These are phyloP conservation scores for Stramenopiles sp. DNA, from an alignment of 352 stramenopile genomes.

Conservation along the genomic window DNA sequence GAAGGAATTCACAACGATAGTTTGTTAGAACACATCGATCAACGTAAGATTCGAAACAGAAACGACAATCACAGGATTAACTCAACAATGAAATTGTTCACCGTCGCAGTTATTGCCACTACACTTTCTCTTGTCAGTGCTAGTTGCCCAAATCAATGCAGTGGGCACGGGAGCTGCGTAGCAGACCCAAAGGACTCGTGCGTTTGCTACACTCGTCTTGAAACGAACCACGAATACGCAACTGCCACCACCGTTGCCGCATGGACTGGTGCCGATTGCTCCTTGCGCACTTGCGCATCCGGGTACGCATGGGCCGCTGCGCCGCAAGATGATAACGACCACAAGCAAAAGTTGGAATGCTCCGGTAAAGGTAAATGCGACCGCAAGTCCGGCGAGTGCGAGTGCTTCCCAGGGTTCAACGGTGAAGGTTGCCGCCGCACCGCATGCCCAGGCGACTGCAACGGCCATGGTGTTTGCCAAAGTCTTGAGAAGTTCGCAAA, in stretches of 20 bases:
- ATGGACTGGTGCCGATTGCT: constrained; percentile 49
- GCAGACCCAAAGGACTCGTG: constrained; percentile 58
- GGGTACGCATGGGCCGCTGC: constrained; percentile 40
- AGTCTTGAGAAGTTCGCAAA: constrained; percentile 57
- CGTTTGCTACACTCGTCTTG: constrained; percentile 44
- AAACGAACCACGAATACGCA: neutral
- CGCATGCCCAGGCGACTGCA: constrained; percentile 79
- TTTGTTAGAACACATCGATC: too few relatives aligned
- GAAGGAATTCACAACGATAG: too few relatives aligned
- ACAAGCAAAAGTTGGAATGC: constrained; percentile 63
- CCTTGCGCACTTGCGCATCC: constrained; percentile 44
- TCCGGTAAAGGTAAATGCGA: constrained; percentile 77
- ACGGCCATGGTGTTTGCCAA: constrained; percentile 69
- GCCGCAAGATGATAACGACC: constrained; percentile 35
- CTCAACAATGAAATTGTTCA: too few relatives aligned
- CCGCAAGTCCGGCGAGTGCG: constrained; percentile 58
- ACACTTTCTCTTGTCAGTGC: neutral
- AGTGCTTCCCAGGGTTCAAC: constrained; percentile 63
- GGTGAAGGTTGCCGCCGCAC: constrained; percentile 69
- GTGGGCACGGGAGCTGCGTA: constrained; percentile 68
- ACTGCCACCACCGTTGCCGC: constrained; percentile 20
- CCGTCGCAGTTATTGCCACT: neutral
- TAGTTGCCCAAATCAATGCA: constrained; percentile 86
- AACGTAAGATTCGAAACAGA: too few relatives aligned
- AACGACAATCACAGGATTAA: too few relatives aligned